Conservation (phyloP, 345 rosid species). For the Ricinus communis region DNA sequence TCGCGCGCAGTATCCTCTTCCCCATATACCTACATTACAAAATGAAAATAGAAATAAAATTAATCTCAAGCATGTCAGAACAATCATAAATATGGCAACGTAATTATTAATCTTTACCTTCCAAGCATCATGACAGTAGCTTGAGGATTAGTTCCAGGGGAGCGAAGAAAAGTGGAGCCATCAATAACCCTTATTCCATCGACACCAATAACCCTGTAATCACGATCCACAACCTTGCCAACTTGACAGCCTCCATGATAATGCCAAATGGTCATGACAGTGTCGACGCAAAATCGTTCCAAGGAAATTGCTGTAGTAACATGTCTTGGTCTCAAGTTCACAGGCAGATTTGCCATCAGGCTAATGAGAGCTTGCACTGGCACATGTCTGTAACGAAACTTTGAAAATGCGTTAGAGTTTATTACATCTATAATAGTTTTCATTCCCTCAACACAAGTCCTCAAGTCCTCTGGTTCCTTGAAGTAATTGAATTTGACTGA, state of each 20-base stretch:
- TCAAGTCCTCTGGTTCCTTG: slow-evolving; percentile 61
- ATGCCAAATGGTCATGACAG: slow-evolving; percentile 94
- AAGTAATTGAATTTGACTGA: slow-evolving; percentile 72
- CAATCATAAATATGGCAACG: neutral
- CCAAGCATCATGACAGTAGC: slow-evolving; percentile 99
- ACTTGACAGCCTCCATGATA: slow-evolving; percentile 92
- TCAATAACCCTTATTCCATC: slow-evolving; percentile 66
- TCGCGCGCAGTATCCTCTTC: slow-evolving; percentile 29
- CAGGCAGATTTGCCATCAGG: slow-evolving; percentile 43
- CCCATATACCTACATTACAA: slow-evolving; percentile 40
- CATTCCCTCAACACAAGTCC: slow-evolving; percentile 57
- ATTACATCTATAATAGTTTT: slow-evolving; percentile 46
- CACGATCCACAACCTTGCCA: slow-evolving; percentile 65
- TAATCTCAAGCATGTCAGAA: neutral
- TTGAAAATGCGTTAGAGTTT: slow-evolving; percentile 48
- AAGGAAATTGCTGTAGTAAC: slow-evolving; percentile 32
- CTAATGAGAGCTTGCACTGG: slow-evolving; percentile 40
- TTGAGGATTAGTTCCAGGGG: slow-evolving; percentile 94
- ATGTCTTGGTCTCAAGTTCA: slow-evolving; percentile 61
- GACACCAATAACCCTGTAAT: slow-evolving; percentile 66
- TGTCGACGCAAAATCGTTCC: slow-evolving; percentile 68
- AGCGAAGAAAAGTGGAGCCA: slow-evolving; percentile 67
- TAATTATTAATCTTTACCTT: slow-evolving; percentile 42
- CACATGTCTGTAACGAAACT: slow-evolving; percentile 40
- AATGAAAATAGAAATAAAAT: neutral